A percentile compares a stretch with the other conserved stretches of the same genome.
phyloP scores from a whole-genome alignment of 2,329 filamentous ascomycete genomes.

The Fusarium burgessii region DNA sequence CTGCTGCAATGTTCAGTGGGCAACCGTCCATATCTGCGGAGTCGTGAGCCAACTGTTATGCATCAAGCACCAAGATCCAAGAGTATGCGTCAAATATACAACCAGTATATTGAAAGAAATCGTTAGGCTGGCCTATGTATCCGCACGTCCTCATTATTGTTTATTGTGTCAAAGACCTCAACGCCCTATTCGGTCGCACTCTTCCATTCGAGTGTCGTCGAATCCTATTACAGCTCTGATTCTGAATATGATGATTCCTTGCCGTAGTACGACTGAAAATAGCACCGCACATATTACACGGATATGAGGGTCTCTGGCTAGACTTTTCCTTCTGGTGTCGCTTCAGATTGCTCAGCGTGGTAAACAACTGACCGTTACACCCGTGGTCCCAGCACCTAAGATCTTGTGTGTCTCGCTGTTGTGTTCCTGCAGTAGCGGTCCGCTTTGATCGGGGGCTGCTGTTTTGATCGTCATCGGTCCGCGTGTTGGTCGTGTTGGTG shows the following conservation, averaged over 20 bases:
- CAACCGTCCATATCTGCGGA: neutral
- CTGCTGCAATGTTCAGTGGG: neutral
- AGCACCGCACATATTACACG: slow-evolving; percentile 1
- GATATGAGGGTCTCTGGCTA: neutral
- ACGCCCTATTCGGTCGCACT: neutral
- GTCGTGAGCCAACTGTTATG: neutral
- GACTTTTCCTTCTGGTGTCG: neutral
- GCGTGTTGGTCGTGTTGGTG: neutral
- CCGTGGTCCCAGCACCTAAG: slow-evolving; percentile 11
- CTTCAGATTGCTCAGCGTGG: slow-evolving; percentile 8
- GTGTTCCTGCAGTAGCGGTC: neutral
- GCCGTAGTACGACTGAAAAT: slow-evolving; percentile 5
- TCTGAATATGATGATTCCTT: slow-evolving; percentile 7
- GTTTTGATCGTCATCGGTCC: neutral
- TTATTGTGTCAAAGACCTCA: neutral
- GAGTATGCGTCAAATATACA: neutral
- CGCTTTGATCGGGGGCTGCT: neutral
- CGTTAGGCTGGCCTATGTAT: neutral
- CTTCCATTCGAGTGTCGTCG: slow-evolving; percentile 5
- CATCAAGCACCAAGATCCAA: neutral
- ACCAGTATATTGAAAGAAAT: neutral
- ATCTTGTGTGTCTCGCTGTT: neutral
- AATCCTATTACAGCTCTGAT: slow-evolving; percentile 3
- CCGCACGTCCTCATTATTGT: neutral
- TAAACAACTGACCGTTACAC: slow-evolving; percentile 5